These are phyloP conservation scores for Conoideocrella luteorostrata DNA, from an alignment of 2,329 filamentous ascomycete genomes.

Conservation along the genomic window DNA sequence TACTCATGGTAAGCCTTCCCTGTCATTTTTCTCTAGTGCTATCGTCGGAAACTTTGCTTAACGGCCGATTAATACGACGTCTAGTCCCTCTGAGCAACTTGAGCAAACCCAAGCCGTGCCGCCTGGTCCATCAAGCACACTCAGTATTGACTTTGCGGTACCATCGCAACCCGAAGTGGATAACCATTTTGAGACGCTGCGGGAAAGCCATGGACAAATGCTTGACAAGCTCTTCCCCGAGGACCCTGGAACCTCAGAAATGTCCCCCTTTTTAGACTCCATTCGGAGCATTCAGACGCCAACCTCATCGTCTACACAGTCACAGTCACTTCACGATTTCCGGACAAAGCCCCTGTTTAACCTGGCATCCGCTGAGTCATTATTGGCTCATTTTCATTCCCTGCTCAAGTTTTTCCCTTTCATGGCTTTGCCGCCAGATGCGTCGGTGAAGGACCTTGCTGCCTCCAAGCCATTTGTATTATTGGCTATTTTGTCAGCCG, in stretches of 20 bases:
- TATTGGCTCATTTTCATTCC: slow-evolving; percentile 36
- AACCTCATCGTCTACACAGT: slow-evolving; percentile 18
- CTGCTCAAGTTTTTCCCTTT: slow-evolving; percentile 40
- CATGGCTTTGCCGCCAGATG: slow-evolving; percentile 32
- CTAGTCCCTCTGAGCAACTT: neutral
- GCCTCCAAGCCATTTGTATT: slow-evolving; percentile 45
- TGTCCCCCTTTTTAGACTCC: slow-evolving; percentile 3
- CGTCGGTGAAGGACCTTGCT: slow-evolving; percentile 38
- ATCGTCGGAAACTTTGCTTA: neutral
- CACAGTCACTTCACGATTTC: slow-evolving; percentile 30
- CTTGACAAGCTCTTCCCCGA: slow-evolving; percentile 34
- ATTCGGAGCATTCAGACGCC: slow-evolving; percentile 18
- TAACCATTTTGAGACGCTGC: slow-evolving; percentile 35
- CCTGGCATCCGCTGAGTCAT: slow-evolving; percentile 42
- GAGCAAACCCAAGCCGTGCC: slow-evolving; percentile 15
- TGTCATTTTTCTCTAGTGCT: neutral
- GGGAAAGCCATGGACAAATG: slow-evolving; percentile 34
- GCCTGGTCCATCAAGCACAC: slow-evolving; percentile 40
- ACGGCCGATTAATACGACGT: no score
- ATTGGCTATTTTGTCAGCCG: slow-evolving; percentile 45
- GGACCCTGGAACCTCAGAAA: slow-evolving; percentile 15
- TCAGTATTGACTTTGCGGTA: slow-evolving; percentile 47
- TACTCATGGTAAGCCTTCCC: slow-evolving; percentile 32
- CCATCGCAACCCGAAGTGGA: slow-evolving; percentile 30
- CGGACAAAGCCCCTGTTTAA: slow-evolving; percentile 48